phyloP scores from a whole-genome alignment of 306 rosid species.

The Cucurbita maxima region DNA sequence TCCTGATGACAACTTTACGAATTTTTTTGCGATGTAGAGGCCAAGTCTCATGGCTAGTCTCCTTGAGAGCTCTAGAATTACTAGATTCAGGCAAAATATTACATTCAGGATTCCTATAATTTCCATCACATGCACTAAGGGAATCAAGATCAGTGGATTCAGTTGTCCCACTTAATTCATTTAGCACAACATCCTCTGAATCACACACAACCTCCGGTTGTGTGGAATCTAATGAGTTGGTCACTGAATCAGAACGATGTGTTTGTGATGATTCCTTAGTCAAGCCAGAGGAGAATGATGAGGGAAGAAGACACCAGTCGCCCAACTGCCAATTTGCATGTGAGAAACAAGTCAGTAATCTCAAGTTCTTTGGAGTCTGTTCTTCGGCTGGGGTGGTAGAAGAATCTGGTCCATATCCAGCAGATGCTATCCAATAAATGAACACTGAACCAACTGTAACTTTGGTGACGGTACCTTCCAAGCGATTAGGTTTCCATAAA shows the following conservation, averaged over 20 bases:
- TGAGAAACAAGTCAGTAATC: conserved; percentile 70
- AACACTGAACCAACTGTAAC: conserved; percentile 90
- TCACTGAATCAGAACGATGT: conserved; percentile 38
- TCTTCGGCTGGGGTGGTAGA: conserved; percentile 89
- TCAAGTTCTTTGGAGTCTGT: conserved; percentile 82
- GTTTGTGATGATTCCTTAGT: conserved; percentile 41
- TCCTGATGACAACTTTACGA: conserved; percentile 75
- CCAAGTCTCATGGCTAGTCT: conserved; percentile 64
- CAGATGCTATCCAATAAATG: conserved; percentile 95
- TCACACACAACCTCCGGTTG: conserved; percentile 58
- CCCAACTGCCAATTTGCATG: conserved; percentile 97
- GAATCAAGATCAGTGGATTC: conserved; percentile 58
- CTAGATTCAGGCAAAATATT: conserved; percentile 46
- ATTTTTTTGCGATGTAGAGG: conserved; percentile 87
- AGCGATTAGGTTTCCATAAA: conserved; percentile 83
- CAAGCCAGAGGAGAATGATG: conserved; percentile 24
- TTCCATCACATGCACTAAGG: conserved; percentile 31
- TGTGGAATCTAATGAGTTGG: conserved; percentile 42
- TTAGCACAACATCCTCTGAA: conserved; percentile 51
- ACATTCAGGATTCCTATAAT: conserved; percentile 23
- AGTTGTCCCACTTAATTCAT: conserved; percentile 45
- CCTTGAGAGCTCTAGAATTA: conserved; percentile 49
- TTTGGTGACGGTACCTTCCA: conserved; percentile 89
- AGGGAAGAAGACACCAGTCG: conserved; percentile 88
- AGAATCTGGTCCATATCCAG: conserved; percentile 91